Conservation (phyloP, 2,329 filamentous ascomycete genomes). For the Talaromyces islandicus region DNA sequence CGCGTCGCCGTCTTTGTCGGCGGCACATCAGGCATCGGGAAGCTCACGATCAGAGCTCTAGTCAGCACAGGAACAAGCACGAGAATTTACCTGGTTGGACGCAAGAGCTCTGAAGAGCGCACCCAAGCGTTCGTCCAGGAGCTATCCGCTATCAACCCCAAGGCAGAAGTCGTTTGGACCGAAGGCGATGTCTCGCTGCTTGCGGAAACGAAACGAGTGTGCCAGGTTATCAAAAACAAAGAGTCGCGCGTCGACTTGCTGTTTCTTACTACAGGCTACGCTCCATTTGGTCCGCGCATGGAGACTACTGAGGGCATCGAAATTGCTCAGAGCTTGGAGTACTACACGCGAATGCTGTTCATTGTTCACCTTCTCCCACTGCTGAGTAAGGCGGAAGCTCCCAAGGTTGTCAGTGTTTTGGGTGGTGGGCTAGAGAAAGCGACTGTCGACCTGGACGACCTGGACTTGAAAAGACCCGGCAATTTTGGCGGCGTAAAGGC, state of each 20-base stretch:
- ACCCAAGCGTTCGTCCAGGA: background rate
- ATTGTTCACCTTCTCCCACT: background rate
- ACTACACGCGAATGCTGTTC: background rate
- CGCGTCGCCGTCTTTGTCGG: background rate
- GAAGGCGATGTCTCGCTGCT: background rate
- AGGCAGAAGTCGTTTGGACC: background rate
- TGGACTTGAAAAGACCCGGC: background rate
- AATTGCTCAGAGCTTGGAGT: background rate
- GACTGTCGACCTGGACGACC: background rate
- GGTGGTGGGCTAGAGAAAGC: background rate
- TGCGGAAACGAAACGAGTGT: background rate
- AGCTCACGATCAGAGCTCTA: background rate
- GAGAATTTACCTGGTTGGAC: background rate
- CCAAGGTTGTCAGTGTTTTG: background rate
- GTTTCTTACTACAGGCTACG: background rate
- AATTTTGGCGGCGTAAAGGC: background rate
- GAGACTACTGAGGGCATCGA: background rate
- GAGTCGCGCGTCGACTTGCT: background rate
- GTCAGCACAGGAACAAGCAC: background rate
- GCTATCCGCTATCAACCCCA: background rate
- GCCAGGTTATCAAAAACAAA: background rate
- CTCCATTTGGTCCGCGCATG: background rate
- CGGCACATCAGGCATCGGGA: background rate
- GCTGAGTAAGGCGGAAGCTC: background rate
- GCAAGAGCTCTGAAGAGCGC: background rate